These are phyloP conservation scores for Solanum etuberosum DNA, from an alignment of 257 asterid species.

Conservation along the genomic window DNA sequence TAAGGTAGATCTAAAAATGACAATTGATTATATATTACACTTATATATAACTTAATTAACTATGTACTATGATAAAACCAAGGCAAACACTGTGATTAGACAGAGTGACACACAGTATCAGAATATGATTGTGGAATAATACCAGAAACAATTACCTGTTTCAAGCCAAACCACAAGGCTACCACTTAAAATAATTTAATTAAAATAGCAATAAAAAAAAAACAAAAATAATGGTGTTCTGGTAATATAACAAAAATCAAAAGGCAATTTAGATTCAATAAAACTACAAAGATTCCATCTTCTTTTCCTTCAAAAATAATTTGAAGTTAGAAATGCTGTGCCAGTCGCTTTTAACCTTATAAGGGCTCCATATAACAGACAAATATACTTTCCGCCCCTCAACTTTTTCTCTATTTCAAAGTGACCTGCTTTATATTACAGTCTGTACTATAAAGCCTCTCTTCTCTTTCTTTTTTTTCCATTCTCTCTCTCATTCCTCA, in stretches of 20 bases:
- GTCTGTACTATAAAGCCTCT: background rate
- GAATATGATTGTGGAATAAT: constrained; percentile 8
- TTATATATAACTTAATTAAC: background rate
- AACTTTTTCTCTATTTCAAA: background rate
- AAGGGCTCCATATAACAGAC: constrained; percentile 16
- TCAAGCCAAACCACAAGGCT: background rate
- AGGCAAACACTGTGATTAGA: background rate
- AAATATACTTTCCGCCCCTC: constrained; percentile 6
- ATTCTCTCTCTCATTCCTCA: constrained; percentile 1
- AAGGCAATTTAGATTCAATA: background rate
- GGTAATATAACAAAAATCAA: constrained; percentile 10
- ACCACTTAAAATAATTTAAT: background rate
- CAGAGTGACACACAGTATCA: background rate
- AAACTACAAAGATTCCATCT: constrained; percentile 26
- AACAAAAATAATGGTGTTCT: constrained; percentile 16
- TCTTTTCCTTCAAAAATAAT: background rate
- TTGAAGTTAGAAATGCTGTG: background rate
- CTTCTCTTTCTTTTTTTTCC: background rate
- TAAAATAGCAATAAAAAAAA: background rate
- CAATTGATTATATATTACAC: background rate
- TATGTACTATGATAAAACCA: background rate
- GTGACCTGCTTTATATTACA: background rate
- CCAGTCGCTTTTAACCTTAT: background rate
- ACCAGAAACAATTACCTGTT: constrained; percentile 2
- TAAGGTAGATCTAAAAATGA: background rate